Percentiles rank a stretch among this genome's conserved stretches.
Conservation (phyloP, 768 basidiomycete genomes). For the Leccinum pellstonianum region DNA sequence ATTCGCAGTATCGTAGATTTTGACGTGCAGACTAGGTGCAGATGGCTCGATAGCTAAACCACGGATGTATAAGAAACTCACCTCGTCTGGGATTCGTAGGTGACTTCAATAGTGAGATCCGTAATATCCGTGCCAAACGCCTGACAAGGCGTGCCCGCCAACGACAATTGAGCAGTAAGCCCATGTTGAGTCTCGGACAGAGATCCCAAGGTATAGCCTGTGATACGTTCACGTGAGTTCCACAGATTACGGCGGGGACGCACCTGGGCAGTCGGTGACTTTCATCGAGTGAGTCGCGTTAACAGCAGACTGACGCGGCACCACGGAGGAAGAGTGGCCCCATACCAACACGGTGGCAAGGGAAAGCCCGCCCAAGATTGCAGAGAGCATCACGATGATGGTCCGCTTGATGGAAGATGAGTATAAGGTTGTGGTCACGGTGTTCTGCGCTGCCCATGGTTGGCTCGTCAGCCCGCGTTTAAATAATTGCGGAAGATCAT, state of each 20-base stretch:
- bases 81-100: conserved; percentile 59
- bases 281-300: conserved; percentile 25
- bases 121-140: conserved; percentile 61
- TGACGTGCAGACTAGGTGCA: conserved; percentile 56
- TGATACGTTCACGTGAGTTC: background rate
- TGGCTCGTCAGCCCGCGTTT: too few relatives aligned
- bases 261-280: conserved; percentile 35
- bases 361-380: conserved; percentile 10
- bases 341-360: conserved; percentile 4
- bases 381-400: conserved; percentile 1
- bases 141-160: conserved; percentile 59
- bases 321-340: conserved; percentile 7
- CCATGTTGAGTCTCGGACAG: conserved; percentile 46
- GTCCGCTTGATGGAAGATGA: background rate
- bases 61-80: conserved; percentile 20
- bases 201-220: conserved; percentile 55
- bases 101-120: conserved; percentile 62
- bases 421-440: background rate
- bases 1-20: conserved; percentile 60
- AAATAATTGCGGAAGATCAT: too few relatives aligned
- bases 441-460: too few relatives aligned
- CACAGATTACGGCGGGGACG: background rate
- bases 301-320: conserved; percentile 4
- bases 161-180: conserved; percentile 51
- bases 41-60: background rate